phyloP scores from a whole-genome alignment of 352 stramenopile genomes.

The Phytophthora vignae region DNA sequence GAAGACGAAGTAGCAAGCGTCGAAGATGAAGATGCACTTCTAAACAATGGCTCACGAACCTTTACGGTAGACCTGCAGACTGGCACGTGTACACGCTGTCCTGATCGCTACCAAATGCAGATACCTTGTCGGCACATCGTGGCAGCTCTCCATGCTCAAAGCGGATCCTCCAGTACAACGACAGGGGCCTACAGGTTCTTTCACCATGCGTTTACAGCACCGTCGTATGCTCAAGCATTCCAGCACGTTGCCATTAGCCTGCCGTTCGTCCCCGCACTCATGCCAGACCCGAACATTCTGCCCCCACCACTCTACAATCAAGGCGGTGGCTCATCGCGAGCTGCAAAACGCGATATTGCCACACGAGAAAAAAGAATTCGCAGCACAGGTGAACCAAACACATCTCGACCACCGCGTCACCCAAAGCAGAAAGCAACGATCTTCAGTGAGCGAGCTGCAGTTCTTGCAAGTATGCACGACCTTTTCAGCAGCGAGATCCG shows the following conservation, averaged over 20 bases:
- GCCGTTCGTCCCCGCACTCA: conserved; percentile 8
- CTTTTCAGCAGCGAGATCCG: conserved; percentile 7
- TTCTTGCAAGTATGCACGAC: not conserved
- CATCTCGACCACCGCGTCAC: not conserved
- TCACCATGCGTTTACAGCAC: not conserved
- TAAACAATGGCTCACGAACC: too few species aligned
- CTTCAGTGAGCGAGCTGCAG: not conserved
- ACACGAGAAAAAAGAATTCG: conserved; percentile 14
- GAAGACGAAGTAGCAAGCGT: too few species aligned
- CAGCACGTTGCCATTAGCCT: not conserved
- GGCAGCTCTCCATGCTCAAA: conserved; percentile 5
- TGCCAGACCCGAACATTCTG: not conserved
- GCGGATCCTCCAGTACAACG: not conserved
- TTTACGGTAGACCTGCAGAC: too few species aligned
- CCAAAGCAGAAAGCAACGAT: not conserved
- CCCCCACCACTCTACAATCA: conserved; percentile 7
- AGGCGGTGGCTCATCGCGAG: not conserved
- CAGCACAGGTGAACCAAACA: conserved; percentile 4
- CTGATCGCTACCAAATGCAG: conserved; percentile 13
- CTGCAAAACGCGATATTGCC: not conserved
- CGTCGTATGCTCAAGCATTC: conserved; percentile 13
- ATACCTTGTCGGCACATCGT: conserved; percentile 23
- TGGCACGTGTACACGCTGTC: conserved; percentile 3
- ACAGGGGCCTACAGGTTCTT: conserved; percentile 1
- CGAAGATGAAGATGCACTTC: too few species aligned